A percentile compares a stretch with the other conserved stretches of the same genome.
Evolutionary conservation across 2,329 filamentous ascomycete genomes (phyloP).

Genomic region (Dendryphion nanum): DNA sequence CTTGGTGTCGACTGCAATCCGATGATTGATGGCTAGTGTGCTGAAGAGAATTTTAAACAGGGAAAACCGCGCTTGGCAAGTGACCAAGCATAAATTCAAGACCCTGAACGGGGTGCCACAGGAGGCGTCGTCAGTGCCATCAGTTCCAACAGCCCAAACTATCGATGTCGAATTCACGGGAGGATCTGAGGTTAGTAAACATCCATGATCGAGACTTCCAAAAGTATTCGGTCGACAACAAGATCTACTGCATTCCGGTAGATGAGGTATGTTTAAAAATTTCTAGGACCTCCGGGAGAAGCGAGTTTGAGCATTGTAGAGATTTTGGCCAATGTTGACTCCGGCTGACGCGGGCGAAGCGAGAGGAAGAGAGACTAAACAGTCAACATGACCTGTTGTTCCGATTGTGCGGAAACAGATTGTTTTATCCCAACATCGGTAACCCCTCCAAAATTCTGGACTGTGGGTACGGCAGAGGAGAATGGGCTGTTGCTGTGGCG

Average conservation of each 20-base stretch:
- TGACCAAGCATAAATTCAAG: background rate
- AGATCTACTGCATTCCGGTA: slow-evolving; percentile 41
- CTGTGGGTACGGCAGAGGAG: slow-evolving; percentile 40
- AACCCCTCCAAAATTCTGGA: slow-evolving; percentile 37
- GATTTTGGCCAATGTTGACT: too few relatives aligned
- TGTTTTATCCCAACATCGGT: slow-evolving; percentile 30
- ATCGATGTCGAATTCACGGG: slow-evolving; percentile 8
- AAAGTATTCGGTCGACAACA: slow-evolving; percentile 35
- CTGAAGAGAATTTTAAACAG: background rate
- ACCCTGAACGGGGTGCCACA: too few relatives aligned
- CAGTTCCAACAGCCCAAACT: too few relatives aligned
- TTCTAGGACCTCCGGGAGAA: background rate
- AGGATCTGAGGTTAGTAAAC: slow-evolving; percentile 20
- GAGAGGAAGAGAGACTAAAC: slow-evolving; percentile 38
- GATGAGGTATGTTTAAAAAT: slow-evolving; percentile 25
- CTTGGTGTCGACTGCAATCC: background rate
- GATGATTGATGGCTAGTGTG: background rate
- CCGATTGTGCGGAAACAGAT: slow-evolving; percentile 25
- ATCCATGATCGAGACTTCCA: slow-evolving; percentile 41
- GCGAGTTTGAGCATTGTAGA: too few relatives aligned
- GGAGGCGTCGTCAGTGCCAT: too few relatives aligned
- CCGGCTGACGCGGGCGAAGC: slow-evolving; percentile 17
- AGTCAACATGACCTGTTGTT: slow-evolving; percentile 34
- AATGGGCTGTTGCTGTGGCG: slow-evolving; percentile 38
- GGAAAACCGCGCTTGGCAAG: background rate